These are phyloP conservation scores for Eucalyptus globulus DNA, from an alignment of 345 rosid species.

Conservation along the genomic window DNA sequence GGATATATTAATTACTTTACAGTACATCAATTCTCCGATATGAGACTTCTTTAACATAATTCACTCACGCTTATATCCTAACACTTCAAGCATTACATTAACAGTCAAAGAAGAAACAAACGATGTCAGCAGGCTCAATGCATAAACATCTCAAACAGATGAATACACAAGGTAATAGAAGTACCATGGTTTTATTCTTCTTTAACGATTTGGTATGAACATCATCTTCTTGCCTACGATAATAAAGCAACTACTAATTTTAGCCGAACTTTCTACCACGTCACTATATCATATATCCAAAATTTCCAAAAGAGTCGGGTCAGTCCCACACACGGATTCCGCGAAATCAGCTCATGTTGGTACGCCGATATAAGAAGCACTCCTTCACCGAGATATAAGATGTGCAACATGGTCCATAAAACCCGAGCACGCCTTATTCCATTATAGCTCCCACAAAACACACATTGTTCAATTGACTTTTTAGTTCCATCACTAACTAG, in stretches of 20 bases:
- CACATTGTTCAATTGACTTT: neutral
- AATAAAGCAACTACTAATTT: neutral
- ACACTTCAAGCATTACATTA: neutral
- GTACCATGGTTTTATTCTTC: neutral
- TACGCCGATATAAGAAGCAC: neutral
- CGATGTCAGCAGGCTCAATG: neutral
- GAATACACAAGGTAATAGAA: neutral
- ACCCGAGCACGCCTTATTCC: neutral
- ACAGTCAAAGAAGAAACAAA: neutral
- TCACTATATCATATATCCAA: neutral
- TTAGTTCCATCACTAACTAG: neutral
- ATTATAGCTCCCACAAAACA: neutral
- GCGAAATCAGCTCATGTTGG: neutral
- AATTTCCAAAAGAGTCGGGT: neutral
- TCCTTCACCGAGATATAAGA: neutral
- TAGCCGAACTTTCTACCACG: neutral
- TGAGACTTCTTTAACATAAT: too few species aligned
- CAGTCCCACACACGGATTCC: neutral
- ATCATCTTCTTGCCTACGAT: neutral
- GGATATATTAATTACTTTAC: too few species aligned
- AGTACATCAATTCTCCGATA: too few species aligned
- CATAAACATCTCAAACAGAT: neutral
- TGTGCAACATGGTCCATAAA: neutral
- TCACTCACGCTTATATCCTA: too few species aligned
- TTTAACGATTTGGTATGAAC: neutral